These are phyloP conservation scores for Mikania micrantha DNA, from an alignment of 129 eudicot species.

Conservation along the genomic window DNA sequence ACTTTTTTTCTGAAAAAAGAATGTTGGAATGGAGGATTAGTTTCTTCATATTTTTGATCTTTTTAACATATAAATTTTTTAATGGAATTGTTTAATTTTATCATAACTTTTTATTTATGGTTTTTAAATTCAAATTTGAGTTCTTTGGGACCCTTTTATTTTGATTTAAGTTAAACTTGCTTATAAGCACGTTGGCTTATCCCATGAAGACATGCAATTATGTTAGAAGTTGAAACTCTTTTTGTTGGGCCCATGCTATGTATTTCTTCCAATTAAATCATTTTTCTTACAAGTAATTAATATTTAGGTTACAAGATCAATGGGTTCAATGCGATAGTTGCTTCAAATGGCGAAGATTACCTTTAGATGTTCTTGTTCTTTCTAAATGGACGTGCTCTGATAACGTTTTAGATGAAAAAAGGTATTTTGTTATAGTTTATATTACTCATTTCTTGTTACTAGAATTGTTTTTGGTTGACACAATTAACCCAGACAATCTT, in stretches of 20 bases:
- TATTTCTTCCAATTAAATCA: background rate
- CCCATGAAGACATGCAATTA: background rate
- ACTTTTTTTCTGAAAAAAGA: background rate
- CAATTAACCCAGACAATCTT: background rate
- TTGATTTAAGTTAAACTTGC: constrained; percentile 1
- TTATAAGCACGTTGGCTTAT: background rate
- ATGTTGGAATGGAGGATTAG: background rate
- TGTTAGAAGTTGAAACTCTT: background rate
- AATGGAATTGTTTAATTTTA: background rate
- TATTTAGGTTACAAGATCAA: constrained; percentile 64
- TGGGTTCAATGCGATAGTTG: constrained; percentile 94
- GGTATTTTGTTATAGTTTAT: constrained; percentile 30
- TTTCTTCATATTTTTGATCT: background rate
- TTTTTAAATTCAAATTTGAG: background rate
- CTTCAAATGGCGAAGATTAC: constrained; percentile 76
- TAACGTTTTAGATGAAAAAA: constrained; percentile 61
- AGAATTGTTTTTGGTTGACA: background rate
- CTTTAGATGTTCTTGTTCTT: constrained; percentile 68
- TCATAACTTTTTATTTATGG: background rate
- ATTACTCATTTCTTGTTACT: background rate
- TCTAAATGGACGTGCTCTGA: constrained; percentile 84
- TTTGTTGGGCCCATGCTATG: background rate
- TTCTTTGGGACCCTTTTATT: background rate
- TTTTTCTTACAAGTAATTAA: background rate
- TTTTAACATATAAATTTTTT: background rate